These are phyloP conservation scores for Fusarium torreyae DNA, from an alignment of 2,329 filamentous ascomycete genomes.

Conservation along the genomic window DNA sequence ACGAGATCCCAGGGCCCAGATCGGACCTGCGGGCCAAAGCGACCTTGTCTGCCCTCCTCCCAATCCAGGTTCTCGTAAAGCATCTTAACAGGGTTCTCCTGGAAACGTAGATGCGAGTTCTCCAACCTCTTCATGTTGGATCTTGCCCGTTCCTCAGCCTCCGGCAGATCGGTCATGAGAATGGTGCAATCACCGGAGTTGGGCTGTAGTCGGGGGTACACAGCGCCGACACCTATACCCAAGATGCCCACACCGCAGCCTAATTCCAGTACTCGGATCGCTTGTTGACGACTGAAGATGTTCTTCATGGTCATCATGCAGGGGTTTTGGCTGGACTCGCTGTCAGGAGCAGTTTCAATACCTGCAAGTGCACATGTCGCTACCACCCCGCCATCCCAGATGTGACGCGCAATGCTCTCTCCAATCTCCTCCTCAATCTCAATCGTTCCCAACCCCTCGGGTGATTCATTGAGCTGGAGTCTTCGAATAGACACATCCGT, in stretches of 20 bases:
- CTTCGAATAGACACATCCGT: constrained; percentile 51
- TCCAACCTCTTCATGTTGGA: constrained; percentile 62
- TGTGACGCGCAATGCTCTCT: constrained; percentile 72
- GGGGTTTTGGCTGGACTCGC: constrained; percentile 46
- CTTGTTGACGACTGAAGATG: constrained; percentile 46
- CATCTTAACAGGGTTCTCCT: constrained; percentile 49
- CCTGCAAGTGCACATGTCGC: constrained; percentile 56
- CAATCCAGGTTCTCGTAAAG: constrained; percentile 71
- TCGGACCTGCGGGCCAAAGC: constrained; percentile 60
- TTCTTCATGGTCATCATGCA: constrained; percentile 53
- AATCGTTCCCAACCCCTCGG: constrained; percentile 50
- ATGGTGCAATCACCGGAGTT: constrained; percentile 52
- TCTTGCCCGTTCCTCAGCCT: constrained; percentile 65
- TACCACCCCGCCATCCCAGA: constrained; percentile 71
- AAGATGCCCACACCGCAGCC: constrained; percentile 71
- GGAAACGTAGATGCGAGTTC: constrained; percentile 31
- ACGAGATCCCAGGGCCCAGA: constrained; percentile 66
- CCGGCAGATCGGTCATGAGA: constrained; percentile 70
- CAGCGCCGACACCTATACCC: constrained; percentile 64
- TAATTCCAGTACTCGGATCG: constrained; percentile 66
- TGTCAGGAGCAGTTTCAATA: constrained; percentile 48
- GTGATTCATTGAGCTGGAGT: constrained; percentile 47
- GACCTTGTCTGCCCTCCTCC: constrained; percentile 64
- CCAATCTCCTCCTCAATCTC: constrained; percentile 70
- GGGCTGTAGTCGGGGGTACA: constrained; percentile 49